A percentile compares a stretch with the other conserved stretches of the same genome.
Conservation (phyloP, 805 yeast genomes). For the Scheffersomyces amazonensis region DNA sequence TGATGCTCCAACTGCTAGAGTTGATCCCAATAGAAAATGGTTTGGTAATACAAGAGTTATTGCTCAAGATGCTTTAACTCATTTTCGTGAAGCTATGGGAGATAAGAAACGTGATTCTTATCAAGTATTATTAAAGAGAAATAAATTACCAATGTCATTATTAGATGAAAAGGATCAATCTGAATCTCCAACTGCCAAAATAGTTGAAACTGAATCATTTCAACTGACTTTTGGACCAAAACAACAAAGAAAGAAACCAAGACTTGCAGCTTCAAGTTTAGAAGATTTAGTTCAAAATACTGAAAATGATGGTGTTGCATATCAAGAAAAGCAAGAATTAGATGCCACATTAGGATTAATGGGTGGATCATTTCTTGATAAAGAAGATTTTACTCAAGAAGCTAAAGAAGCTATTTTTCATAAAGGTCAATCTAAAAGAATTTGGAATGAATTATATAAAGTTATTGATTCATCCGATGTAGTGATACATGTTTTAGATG, state of each 20-base stretch:
- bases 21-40: constrained; percentile 96
- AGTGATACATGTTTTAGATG: constrained; percentile 93
- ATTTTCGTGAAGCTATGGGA: constrained; percentile 92
- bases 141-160: constrained; percentile 93
- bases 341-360: constrained; percentile 74
- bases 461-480: constrained; percentile 98
- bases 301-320: constrained; percentile 53
- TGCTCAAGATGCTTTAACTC: constrained; percentile 92
- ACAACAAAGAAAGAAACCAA: constrained; percentile 88
- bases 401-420: constrained; percentile 95
- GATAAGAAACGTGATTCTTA: constrained; percentile 78
- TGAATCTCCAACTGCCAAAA: constrained; percentile 74
- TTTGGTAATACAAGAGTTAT: constrained; percentile 96
- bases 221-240: constrained; percentile 88
- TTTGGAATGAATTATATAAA: constrained; percentile 96
- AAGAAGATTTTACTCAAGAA: constrained; percentile 83
- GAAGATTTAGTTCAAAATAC: constrained; percentile 71
- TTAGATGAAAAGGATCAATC: constrained; percentile 80
- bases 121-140: constrained; percentile 82
- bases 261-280: constrained; percentile 68
- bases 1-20: constrained; percentile 86
- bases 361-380: constrained; percentile 58
- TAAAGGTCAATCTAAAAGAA: constrained; percentile 97
- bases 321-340: constrained; percentile 74
- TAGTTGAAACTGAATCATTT: constrained; percentile 86